Evolutionary conservation across 805 yeast genomes (phyloP), one percentile per base, ranked within the genome.

Genomic region (Candida verbasci): DNA sequence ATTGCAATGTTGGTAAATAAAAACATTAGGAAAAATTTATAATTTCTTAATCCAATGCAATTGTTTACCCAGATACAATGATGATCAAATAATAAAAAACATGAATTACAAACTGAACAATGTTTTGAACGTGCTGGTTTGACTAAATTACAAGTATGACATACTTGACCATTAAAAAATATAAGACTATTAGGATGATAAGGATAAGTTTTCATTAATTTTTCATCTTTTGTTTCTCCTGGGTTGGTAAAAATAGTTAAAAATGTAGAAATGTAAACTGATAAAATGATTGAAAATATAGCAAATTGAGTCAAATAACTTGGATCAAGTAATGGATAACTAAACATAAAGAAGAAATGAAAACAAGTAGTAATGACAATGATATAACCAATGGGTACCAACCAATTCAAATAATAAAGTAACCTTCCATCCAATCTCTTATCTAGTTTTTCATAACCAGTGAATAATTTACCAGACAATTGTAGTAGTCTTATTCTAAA

Each of bases 1-100:
- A 67, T 39, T 35, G 46, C 48, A 41, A 62, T 39, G 47, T 85
- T 82, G 29, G 72, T 56, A 0, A 72, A 29, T 31, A 86, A 53
- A 45, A 79, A 85, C 3, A 58, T 45, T 37, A 79, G 46, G 49
- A 86, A 86, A 68, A 74, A 81, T 26, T 68, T 55, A 53, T 72
- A 78, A 52, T 86, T 86, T 31, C 72, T 67, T 43, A 65, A 62
- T 1, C 95, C 95, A 28, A 86, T 71, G 53, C 95, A 86, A 46
- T 79, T 84, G 49, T 82, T 80, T 29, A 78, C 68, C 80, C 82
- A 78, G 11, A 77, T 50, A 49, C 84, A 78, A 54, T 78, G 83
- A 49, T 78, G 84, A 53, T 78, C 84, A 44, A 57, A 65, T 43
- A 70, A 46, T 26, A 67, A 58, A 2, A 72, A 55, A 48, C 84